phyloP scores from a whole-genome alignment of 2,329 filamentous ascomycete species.

The Dactylellina sp. region DNA sequence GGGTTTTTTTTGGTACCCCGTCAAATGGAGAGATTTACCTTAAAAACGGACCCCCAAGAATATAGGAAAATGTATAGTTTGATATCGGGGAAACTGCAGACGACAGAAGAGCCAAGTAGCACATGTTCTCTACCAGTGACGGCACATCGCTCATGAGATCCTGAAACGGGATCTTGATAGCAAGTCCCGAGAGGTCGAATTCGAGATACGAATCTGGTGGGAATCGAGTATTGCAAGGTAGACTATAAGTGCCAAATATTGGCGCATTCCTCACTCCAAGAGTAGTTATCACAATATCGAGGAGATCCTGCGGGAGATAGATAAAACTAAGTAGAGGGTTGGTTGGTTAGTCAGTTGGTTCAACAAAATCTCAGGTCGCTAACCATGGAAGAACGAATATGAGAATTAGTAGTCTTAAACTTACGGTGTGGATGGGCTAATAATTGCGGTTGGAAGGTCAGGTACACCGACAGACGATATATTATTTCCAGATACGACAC shows the following conservation, averaged over 20 bases:
- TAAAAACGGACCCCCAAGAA: conserved; percentile 31
- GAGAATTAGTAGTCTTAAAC: not conserved
- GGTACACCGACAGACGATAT: conserved; percentile 4
- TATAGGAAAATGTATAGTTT: conserved; percentile 26
- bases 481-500: conserved; percentile 11
- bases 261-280: not conserved
- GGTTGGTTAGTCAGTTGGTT: too few species aligned
- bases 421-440: conserved; percentile 8
- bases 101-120: conserved; percentile 13
- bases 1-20: not conserved
- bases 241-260: conserved; percentile 8
- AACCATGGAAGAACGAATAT: too few species aligned
- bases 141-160: not conserved
- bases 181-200: conserved; percentile 11
- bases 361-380: too few species aligned
- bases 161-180: conserved; percentile 21
- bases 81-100: not conserved
- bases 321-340: conserved; percentile 21
- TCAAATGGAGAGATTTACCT: conserved; percentile 4
- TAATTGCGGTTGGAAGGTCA: not conserved
- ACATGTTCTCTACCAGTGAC: conserved; percentile 6
- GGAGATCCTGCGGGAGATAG: conserved; percentile 16
- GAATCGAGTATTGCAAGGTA: conserved; percentile 21
- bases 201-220: conserved; percentile 8
- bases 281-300: conserved; percentile 7